phyloP scores from a whole-genome alignment of 352 stramenopile genomes.

The Phytophthora constricta region DNA sequence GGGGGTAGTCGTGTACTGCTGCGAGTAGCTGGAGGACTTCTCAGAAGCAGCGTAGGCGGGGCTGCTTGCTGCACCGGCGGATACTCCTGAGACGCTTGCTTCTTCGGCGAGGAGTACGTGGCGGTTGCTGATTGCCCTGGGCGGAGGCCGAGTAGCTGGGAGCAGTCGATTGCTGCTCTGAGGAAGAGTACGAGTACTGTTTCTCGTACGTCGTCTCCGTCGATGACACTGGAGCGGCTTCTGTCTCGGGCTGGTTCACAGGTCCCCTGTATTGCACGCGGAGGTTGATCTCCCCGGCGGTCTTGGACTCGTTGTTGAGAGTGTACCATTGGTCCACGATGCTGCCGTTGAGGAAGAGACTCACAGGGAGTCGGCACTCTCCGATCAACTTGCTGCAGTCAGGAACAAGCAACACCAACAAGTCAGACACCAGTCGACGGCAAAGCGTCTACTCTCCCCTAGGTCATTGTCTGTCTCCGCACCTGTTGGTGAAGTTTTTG shows the following conservation, averaged over 20 bases:
- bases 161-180: not conserved
- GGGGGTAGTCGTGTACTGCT: not conserved
- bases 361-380: slow-evolving; percentile 75
- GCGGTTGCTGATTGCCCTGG: not conserved
- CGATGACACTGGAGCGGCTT: slow-evolving; percentile 14
- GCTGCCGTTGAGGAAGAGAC: slow-evolving; percentile 70
- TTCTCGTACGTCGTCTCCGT: slow-evolving; percentile 16
- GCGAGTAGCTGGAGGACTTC: not conserved
- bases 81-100: not conserved
- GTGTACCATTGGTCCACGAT: slow-evolving; percentile 85
- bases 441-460: not conserved
- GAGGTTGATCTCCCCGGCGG: slow-evolving; percentile 82
- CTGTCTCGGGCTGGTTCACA: slow-evolving; percentile 1
- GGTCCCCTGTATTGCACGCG: slow-evolving; percentile 64
- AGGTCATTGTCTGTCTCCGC: not conserved
- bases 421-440: not conserved
- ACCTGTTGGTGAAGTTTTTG: slow-evolving; percentile 75
- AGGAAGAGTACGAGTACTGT: not conserved
- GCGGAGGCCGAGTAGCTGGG: not conserved
- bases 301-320: slow-evolving; percentile 70
- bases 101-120: not conserved
- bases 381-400: slow-evolving; percentile 70
- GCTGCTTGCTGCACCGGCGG: not conserved
- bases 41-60: not conserved
- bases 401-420: no score